Conservation (phyloP, 2,329 filamentous ascomycete genomes). For the Stagonosporopsis vannaccii region DNA sequence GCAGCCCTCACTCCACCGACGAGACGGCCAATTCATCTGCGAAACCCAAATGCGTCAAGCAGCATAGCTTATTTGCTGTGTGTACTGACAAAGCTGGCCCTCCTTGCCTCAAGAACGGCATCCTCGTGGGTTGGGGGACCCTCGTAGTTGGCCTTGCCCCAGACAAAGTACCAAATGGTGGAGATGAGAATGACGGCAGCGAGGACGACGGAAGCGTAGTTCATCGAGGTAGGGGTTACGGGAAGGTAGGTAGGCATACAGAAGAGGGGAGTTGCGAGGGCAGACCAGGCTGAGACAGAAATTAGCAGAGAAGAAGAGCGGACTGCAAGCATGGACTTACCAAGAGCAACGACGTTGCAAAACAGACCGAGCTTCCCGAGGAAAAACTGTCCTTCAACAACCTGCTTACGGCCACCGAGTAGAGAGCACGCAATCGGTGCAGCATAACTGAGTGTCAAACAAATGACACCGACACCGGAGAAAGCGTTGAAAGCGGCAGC, state of each 20-base stretch:
- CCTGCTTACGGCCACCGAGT: slow-evolving; percentile 65
- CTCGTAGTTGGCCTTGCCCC: slow-evolving; percentile 73
- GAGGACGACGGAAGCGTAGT: slow-evolving; percentile 80
- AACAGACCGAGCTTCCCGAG: slow-evolving; percentile 68
- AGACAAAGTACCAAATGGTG: slow-evolving; percentile 71
- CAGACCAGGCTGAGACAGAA: slow-evolving; percentile 61
- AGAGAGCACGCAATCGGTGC: slow-evolving; percentile 71
- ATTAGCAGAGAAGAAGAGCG: neutral
- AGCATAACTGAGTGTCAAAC: slow-evolving; percentile 72
- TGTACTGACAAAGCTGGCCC: slow-evolving; percentile 39
- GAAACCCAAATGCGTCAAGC: neutral
- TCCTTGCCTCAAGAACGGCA: slow-evolving; percentile 39
- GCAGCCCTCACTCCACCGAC: neutral
- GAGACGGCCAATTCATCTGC: slow-evolving; percentile 1
- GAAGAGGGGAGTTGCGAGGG: slow-evolving; percentile 74
- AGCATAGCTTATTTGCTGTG: slow-evolving; percentile 21
- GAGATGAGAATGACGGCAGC: slow-evolving; percentile 69
- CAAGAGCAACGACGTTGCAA: slow-evolving; percentile 69
- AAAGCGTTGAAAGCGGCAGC: slow-evolving; percentile 76
- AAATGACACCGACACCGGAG: slow-evolving; percentile 74
- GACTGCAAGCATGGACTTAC: slow-evolving; percentile 55
- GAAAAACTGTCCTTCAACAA: slow-evolving; percentile 65
- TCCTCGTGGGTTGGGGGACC: slow-evolving; percentile 60
- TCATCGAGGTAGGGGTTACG: slow-evolving; percentile 67
- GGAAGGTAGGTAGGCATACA: slow-evolving; percentile 74